Conservation (phyloP, 2,329 filamentous ascomycete species). For the Fusarium dlaminii region DNA sequence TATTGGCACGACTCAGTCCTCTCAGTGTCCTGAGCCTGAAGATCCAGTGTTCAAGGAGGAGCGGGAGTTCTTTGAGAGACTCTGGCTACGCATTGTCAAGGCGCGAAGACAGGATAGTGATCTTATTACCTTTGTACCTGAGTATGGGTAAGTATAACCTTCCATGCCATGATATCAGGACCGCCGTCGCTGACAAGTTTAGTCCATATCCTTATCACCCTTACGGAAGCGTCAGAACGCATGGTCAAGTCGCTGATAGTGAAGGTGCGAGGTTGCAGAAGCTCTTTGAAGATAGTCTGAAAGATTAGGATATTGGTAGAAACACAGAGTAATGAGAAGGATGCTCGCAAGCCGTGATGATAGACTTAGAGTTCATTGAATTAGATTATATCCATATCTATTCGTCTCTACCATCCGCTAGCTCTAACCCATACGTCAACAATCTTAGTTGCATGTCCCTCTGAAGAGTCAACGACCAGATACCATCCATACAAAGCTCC, state of each 20-base stretch:
- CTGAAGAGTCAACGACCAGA: constrained; percentile 56
- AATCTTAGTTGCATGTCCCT: constrained; percentile 48
- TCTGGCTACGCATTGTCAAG: background rate
- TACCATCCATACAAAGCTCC: constrained; percentile 70
- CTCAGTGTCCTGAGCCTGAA: background rate
- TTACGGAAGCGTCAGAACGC: background rate
- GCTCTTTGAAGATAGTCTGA: accelerated
- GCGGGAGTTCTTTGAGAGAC: background rate
- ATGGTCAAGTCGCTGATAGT: background rate
- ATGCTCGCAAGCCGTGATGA: background rate
- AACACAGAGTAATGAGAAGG: accelerated
- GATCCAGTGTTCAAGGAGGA: background rate
- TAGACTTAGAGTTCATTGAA: too few species aligned
- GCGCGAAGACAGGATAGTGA: background rate
- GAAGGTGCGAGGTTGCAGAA: background rate
- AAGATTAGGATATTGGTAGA: accelerated
- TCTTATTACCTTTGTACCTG: background rate
- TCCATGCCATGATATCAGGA: accelerated
- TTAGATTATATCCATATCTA: too few species aligned
- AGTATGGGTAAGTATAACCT: background rate
- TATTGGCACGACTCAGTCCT: background rate
- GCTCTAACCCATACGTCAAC: constrained; percentile 70
- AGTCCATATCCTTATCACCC: background rate
- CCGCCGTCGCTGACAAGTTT: background rate
- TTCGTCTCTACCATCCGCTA: constrained; percentile 54